phyloP scores from a whole-genome alignment of 495 filamentous ascomycete genomes.

The Aspergillus wentii region DNA sequence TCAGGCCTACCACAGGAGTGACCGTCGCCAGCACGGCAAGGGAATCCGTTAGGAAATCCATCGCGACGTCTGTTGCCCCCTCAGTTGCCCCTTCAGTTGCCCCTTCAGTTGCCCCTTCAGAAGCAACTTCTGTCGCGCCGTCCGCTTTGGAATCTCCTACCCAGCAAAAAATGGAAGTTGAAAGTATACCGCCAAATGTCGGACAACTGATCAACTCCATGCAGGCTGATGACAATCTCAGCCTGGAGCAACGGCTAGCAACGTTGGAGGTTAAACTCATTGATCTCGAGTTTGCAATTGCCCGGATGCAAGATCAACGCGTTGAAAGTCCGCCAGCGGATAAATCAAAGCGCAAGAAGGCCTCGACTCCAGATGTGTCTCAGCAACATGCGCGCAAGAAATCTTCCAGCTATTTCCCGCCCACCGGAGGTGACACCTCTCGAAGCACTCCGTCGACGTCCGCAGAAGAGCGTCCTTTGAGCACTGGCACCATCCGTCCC shows the following conservation, averaged over 20 bases:
- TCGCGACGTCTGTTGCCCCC: too few species aligned
- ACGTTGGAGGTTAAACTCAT: conserved; percentile 53
- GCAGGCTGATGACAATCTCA: conserved; percentile 41
- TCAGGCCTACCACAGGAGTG: conserved; percentile 24
- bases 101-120: neutral
- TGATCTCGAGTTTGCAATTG: conserved; percentile 51
- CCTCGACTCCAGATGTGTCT: conserved; percentile 8
- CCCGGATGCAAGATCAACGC: conserved; percentile 41
- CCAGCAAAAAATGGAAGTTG: conserved; percentile 10
- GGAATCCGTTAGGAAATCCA: conserved; percentile 17
- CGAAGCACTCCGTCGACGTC: conserved; percentile 5
- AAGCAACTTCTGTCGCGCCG: too few species aligned
- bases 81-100: neutral
- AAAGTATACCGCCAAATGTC: conserved; percentile 35
- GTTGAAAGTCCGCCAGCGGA: conserved; percentile 13
- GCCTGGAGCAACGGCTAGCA: conserved; percentile 46
- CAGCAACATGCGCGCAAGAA: conserved; percentile 16
- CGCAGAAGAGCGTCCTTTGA: conserved; percentile 25
- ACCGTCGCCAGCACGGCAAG: conserved; percentile 28
- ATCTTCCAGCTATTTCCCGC: conserved; percentile 15
- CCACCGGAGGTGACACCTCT: conserved; percentile 7
- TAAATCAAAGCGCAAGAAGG: conserved; percentile 11
- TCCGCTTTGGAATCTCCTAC: too few species aligned
- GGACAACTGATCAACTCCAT: conserved; percentile 37
- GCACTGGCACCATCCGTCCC: conserved; percentile 37